These are phyloP conservation scores for Morella rubra DNA, from an alignment of 306 rosid species.

Conservation along the genomic window DNA sequence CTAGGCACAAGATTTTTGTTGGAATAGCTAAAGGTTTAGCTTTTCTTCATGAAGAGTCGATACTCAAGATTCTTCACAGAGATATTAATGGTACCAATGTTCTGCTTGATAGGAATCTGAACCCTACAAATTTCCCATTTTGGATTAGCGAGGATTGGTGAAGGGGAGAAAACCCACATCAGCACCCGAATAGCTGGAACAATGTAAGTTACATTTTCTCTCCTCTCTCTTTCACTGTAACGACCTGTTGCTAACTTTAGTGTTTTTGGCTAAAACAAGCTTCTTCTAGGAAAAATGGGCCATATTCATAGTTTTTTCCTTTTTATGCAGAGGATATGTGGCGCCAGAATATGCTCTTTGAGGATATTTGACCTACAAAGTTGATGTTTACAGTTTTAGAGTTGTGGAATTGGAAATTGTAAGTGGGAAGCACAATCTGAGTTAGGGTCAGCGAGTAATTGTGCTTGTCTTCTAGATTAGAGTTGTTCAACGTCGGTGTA, in stretches of 20 bases:
- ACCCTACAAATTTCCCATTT: conserved; percentile 79
- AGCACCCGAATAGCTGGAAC: conserved; percentile 74
- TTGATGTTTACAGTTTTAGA: conserved; percentile 66
- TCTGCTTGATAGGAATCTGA: conserved; percentile 55
- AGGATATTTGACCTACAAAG: conserved; percentile 59
- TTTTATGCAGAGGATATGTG: conserved; percentile 58
- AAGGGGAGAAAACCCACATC: conserved; percentile 68
- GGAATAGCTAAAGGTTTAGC: background rate
- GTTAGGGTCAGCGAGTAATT: conserved; percentile 38
- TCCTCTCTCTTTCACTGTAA: too few relatives aligned
- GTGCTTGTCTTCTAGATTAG: conserved; percentile 39
- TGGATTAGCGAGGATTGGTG: conserved; percentile 73
- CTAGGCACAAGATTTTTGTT: background rate
- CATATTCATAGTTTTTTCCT: background rate
- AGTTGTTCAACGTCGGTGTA: too few relatives aligned
- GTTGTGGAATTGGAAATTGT: conserved; percentile 53
- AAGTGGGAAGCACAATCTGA: conserved; percentile 49
- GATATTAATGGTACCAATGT: background rate
- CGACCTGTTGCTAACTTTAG: background rate
- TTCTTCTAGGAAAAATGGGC: background rate
- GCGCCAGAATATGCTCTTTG: conserved; percentile 76
- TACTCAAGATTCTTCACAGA: background rate
- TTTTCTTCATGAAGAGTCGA: background rate
- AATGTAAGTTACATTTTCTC: background rate
- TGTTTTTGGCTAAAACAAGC: background rate